A percentile compares a stretch with the other conserved stretches of the same genome.
These are phyloP conservation scores for Lactuca saligna DNA, from an alignment of 129 eudicot species.

Conservation along the genomic window DNA sequence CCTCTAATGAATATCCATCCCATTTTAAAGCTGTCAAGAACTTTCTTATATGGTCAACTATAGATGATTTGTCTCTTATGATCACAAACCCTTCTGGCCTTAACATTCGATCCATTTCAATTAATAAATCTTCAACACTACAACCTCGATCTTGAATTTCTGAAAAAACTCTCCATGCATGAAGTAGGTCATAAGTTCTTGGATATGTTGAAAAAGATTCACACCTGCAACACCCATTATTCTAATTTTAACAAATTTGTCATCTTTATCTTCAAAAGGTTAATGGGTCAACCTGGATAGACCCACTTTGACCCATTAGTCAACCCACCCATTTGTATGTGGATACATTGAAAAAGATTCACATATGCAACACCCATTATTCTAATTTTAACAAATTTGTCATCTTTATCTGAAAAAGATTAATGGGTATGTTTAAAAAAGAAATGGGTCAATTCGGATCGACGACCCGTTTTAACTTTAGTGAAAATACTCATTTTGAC, in stretches of 20 bases:
- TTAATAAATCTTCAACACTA: constrained; percentile 76
- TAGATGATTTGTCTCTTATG: constrained; percentile 59
- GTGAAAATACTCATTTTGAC: not conserved
- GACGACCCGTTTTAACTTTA: not conserved
- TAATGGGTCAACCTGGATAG: too few relatives aligned
- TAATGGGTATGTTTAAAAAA: not conserved
- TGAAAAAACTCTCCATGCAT: constrained; percentile 77
- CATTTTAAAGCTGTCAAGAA: constrained; percentile 62
- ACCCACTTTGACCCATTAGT: too few relatives aligned
- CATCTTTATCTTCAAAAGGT: too few relatives aligned
- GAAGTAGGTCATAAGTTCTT: constrained; percentile 89
- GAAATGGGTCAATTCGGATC: not conserved
- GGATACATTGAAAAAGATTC: constrained; percentile 96
- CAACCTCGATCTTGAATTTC: constrained; percentile 70
- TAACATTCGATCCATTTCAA: constrained; percentile 92
- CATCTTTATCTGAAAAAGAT: not conserved
- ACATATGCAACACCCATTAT: constrained; percentile 54
- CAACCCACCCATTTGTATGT: constrained; percentile 54
- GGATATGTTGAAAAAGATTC: constrained; percentile 97
- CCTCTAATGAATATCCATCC: constrained; percentile 81
- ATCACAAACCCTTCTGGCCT: constrained; percentile 89
- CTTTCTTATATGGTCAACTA: constrained; percentile 53
- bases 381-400: not conserved
- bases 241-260: not conserved
- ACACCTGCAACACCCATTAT: constrained; percentile 56